Evolutionary conservation across 2,329 filamentous ascomycete genomes (phyloP), one percentile per base, ranked within the genome.

Genomic region (Aspergillus luchuensis): DNA sequence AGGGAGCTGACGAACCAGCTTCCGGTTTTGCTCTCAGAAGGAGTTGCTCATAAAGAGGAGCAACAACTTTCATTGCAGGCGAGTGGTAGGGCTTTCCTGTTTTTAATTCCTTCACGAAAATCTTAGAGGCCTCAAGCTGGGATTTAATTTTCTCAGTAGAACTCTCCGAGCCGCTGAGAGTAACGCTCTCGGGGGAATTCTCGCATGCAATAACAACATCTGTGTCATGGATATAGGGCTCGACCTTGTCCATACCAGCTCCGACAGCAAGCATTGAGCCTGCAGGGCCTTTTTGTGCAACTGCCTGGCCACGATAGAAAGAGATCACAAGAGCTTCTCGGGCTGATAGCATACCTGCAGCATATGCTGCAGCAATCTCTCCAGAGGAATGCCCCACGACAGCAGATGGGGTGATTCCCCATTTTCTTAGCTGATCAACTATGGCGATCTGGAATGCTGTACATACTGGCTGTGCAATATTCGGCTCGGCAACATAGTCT

Each of bases 341-440:
- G 2, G 17, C 41, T 5, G 41, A 43, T n/a, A 43, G 11, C 41
- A 43, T 5, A 1, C 70, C 67, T 0, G 69, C 63, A 4, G 72
- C 70, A 61, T 75, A 78, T 0, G 75, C 74, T 1, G 74, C 74
- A 0, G 67, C 72, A 28, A 78, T 76, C 58, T 78, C 76, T 1
- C 76, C 76, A 10, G 63, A 68, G 0, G 74, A 76, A 54, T 78
- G 74, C 0, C 76, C 75, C 0, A 75, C 60, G 2, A 75, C 71
- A 1, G 64, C 54, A 0, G 54, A 11, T 5, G 73, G 70, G 0
- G 30, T 28, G 2, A 76, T 60, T 0, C 68, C 70, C 68, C 66
- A 71, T 1, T 43, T 11, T 0, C 19, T 15, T 1, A 76, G 66
- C 2, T 76, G 55, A 19, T 75, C 67, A 1, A 74, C 66, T 0